These are phyloP conservation scores for Epichloe amarillans DNA, from an alignment of 2,329 filamentous ascomycete species.

Conservation along the genomic window DNA sequence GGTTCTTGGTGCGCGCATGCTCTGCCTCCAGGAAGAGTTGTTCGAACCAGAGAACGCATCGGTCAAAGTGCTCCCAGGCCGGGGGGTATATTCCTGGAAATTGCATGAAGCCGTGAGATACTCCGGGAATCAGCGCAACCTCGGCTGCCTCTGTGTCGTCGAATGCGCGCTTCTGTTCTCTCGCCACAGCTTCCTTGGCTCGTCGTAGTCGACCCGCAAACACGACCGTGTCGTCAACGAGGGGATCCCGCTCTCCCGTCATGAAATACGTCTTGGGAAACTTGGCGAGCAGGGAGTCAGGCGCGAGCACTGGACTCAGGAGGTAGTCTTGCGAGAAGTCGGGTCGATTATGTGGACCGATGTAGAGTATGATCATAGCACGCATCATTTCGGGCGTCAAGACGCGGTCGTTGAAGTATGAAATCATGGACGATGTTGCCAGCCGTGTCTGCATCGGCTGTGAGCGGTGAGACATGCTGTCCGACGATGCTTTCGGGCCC, in stretches of 20 bases:
- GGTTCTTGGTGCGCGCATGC: conserved; percentile 18
- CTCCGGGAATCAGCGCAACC: conserved; percentile 73
- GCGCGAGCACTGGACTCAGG: conserved; percentile 78
- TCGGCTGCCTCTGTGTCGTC: conserved; percentile 41
- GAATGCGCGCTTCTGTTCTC: conserved; percentile 11
- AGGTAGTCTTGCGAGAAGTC: conserved; percentile 88
- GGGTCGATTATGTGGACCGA: conserved; percentile 83
- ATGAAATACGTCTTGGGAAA: conserved; percentile 93
- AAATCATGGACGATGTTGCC: conserved; percentile 92
- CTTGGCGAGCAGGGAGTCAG: conserved; percentile 65
- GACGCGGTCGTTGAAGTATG: conserved; percentile 92
- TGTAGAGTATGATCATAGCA: conserved; percentile 96
- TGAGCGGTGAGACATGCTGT: conserved; percentile 35
- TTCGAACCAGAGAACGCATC: conserved; percentile 69
- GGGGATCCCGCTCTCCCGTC: conserved; percentile 86
- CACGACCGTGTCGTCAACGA: conserved; percentile 94
- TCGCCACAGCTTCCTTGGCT: conserved; percentile 46
- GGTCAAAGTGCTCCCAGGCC: conserved; percentile 75
- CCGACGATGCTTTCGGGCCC: conserved; percentile 7
- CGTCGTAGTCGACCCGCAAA: conserved; percentile 82
- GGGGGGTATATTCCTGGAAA: conserved; percentile 86
- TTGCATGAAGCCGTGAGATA: conserved; percentile 87
- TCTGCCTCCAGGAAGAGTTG: conserved; percentile 53
- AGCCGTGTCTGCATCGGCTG: conserved; percentile 66
- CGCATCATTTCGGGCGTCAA: conserved; percentile 97